phyloP scores from a whole-genome alignment of 179 eudicot species.

The Kewa caespitosa region DNA sequence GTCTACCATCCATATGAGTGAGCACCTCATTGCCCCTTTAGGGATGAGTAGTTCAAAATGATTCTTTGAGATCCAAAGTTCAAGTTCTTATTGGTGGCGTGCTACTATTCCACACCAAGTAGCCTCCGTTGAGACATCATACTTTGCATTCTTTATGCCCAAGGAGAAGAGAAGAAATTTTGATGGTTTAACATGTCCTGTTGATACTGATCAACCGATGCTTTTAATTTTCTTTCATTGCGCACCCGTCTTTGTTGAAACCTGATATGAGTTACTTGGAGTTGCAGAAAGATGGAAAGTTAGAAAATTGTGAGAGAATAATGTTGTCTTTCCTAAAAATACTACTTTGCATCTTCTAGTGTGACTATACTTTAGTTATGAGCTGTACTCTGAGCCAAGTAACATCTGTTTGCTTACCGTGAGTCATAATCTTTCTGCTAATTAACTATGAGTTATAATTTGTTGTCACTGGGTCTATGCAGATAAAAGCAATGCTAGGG shows the following conservation, averaged over 20 bases:
- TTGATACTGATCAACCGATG: not conserved
- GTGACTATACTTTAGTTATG: no score
- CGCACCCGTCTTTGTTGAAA: not conserved
- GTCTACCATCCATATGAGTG: no score
- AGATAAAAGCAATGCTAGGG: slow-evolving; percentile 79
- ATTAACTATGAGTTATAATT: not conserved
- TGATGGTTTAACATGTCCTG: not conserved
- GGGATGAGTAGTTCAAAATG: no score
- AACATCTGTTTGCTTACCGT: not conserved
- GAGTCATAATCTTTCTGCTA: no score
- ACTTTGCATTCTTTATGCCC: no score
- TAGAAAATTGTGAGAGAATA: not conserved
- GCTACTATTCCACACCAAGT: no score
- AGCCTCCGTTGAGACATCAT: no score
- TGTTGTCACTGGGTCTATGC: slow-evolving; percentile 13
- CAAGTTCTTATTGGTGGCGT: no score
- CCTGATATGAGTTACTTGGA: not conserved
- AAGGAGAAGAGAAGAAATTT: no score
- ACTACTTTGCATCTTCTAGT: no score
- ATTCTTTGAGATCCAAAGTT: no score
- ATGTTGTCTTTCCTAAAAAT: not conserved
- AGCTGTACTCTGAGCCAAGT: not conserved
- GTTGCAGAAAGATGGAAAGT: not conserved
- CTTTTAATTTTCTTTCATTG: not conserved
- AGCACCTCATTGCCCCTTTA: no score